These are phyloP conservation scores for Mycena kentingensis DNA, from an alignment of 768 basidiomycete genomes.

Conservation along the genomic window DNA sequence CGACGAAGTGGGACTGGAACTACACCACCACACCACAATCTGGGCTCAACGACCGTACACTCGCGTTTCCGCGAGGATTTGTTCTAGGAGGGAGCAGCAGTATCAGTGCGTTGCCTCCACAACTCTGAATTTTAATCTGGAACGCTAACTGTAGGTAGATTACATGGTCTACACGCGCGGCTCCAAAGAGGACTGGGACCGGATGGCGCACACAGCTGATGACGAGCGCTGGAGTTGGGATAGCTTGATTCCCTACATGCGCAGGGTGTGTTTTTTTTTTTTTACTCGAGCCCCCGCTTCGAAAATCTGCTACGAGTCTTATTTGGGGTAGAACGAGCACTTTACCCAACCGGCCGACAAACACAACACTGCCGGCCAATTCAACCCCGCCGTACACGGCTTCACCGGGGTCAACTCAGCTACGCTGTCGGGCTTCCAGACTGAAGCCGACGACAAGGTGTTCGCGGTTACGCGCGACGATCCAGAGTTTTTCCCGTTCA, in stretches of 20 bases:
- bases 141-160: too few relatives aligned
- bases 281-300: background rate
- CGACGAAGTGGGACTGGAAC: too few relatives aligned
- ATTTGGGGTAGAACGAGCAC: conserved; percentile 36
- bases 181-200: conserved; percentile 23
- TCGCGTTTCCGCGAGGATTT: conserved; percentile 29
- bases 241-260: conserved; percentile 20
- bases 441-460: conserved; percentile 35
- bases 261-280: conserved; percentile 7
- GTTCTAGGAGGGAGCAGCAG: too few relatives aligned
- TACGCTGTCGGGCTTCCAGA: conserved; percentile 34
- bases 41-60: conserved; percentile 19
- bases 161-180: conserved; percentile 24
- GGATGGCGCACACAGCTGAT: conserved; percentile 18
- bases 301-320: background rate
- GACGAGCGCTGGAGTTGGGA: conserved; percentile 29
- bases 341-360: conserved; percentile 40
- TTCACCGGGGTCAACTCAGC: conserved; percentile 34
- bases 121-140: too few relatives aligned
- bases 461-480: conserved; percentile 37
- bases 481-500: conserved; percentile 37
- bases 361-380: conserved; percentile 33
- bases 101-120: too few relatives aligned
- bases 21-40: conserved; percentile 29
- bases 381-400: conserved; percentile 39